Evolutionary conservation across 768 basidiomycete genomes (phyloP).

Genomic region (Naganishia randhawae): DNA sequence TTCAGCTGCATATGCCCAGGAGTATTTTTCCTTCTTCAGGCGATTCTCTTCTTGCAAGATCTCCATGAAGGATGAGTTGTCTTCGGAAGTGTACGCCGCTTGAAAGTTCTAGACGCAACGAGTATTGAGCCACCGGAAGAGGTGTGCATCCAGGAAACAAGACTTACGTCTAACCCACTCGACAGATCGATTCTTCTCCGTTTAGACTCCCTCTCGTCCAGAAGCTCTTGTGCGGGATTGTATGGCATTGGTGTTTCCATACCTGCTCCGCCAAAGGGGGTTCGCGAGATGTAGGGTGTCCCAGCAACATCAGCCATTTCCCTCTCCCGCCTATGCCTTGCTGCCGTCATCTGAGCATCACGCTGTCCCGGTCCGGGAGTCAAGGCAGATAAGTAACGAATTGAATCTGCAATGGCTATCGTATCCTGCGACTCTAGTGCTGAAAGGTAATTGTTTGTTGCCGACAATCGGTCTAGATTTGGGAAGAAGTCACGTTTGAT

Average conservation of each 20-base stretch:
- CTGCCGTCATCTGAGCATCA: conserved; percentile 29
- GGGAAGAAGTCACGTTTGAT: conserved; percentile 99
- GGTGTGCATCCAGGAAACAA: not conserved
- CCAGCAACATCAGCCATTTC: conserved; percentile 39
- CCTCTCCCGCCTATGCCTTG: conserved; percentile 34
- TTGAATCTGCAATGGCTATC: conserved; percentile 68
- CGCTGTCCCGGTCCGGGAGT: conserved; percentile 18
- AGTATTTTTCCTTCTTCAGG: conserved; percentile 71
- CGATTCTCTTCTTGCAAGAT: conserved; percentile 87
- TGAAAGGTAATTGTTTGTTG: conserved; percentile 79
- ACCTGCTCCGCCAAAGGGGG: conserved; percentile 42
- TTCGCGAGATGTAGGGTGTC: conserved; percentile 45
- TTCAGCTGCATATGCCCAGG: conserved; percentile 95
- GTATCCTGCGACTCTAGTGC: conserved; percentile 74
- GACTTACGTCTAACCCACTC: conserved; percentile 30
- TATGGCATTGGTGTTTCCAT: conserved; percentile 43
- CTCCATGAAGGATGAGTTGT: conserved; percentile 92
- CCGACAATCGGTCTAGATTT: conserved; percentile 80
- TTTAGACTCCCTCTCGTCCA: conserved; percentile 26
- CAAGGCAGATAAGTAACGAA: conserved; percentile 64
- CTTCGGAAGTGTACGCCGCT: conserved; percentile 87
- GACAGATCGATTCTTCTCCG: conserved; percentile 32
- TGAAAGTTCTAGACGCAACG: conserved; percentile 67
- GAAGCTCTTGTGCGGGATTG: conserved; percentile 8
- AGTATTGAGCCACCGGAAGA: not conserved